Evolutionary conservation across 345 rosid species (phyloP).

Genomic region (Geranium rotundifolium): DNA sequence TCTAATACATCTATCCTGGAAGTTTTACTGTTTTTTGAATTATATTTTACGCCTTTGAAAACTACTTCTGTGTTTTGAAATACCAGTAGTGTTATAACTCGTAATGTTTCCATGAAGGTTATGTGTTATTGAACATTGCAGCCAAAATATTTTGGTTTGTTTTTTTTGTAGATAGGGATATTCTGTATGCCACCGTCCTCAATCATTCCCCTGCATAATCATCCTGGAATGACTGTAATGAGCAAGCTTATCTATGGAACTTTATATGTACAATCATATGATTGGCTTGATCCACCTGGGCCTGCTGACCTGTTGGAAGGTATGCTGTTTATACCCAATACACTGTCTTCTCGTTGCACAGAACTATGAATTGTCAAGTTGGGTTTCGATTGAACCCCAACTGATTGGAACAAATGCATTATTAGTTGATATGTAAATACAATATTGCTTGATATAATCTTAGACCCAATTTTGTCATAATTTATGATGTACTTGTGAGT

Average conservation of each 20-base stretch:
- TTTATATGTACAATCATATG: conserved; percentile 71
- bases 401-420: no score
- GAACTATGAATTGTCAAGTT: background rate
- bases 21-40: background rate
- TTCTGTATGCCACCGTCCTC: conserved; percentile 91
- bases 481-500: no score
- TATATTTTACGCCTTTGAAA: background rate
- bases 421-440: background rate
- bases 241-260: conserved; percentile 90
- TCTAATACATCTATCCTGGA: background rate
- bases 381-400: background rate
- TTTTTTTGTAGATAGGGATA: conserved; percentile 65
- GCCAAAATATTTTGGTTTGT: conserved; percentile 4
- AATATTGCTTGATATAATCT: background rate
- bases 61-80: background rate
- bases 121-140: no score
- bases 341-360: background rate
- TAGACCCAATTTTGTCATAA: background rate
- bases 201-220: conserved; percentile 90
- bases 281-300: conserved; percentile 61
- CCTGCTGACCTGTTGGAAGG: conserved; percentile 52
- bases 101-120: background rate
- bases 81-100: background rate
- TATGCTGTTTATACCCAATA: conserved; percentile 11
- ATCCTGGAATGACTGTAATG: conserved; percentile 89